phyloP scores from a whole-genome alignment of 306 rosid genomes.

The Neltuma alba region DNA sequence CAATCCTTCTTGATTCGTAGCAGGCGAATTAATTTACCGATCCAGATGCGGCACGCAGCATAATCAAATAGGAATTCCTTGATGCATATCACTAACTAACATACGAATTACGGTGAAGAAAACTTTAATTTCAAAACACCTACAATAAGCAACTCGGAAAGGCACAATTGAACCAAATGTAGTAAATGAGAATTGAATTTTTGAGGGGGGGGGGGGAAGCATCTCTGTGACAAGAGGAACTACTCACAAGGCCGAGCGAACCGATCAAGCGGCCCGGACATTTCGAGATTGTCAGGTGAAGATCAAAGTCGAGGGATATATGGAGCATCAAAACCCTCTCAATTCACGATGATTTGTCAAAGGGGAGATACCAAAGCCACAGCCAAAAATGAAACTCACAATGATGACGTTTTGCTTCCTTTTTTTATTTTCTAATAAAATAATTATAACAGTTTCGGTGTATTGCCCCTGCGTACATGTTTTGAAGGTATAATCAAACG shows the following conservation, averaged over 20 bases:
- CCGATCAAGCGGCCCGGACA: conserved; percentile 89
- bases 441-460: background rate
- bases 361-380: background rate
- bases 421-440: background rate
- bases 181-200: background rate
- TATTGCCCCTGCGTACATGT: background rate
- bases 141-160: conserved; percentile 2
- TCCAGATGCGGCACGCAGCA: conserved; percentile 17
- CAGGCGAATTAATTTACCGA: background rate
- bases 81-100: background rate
- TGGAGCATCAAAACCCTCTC: conserved; percentile 34
- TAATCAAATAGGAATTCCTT: conserved; percentile 8
- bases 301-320: background rate
- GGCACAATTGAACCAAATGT: background rate
- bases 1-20: conserved; percentile 10
- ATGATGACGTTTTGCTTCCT: background rate
- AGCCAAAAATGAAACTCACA: background rate
- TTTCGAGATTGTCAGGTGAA: conserved; percentile 33
- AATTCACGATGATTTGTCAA: background rate
- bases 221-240: background rate
- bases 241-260: conserved; percentile 90
- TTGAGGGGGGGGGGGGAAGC: background rate
- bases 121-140: conserved; percentile 10
- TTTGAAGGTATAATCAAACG: background rate
- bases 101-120: conserved; percentile 8